Conservation (phyloP, 2,329 filamentous ascomycete genomes). For the Colletotrichum spinosum region DNA sequence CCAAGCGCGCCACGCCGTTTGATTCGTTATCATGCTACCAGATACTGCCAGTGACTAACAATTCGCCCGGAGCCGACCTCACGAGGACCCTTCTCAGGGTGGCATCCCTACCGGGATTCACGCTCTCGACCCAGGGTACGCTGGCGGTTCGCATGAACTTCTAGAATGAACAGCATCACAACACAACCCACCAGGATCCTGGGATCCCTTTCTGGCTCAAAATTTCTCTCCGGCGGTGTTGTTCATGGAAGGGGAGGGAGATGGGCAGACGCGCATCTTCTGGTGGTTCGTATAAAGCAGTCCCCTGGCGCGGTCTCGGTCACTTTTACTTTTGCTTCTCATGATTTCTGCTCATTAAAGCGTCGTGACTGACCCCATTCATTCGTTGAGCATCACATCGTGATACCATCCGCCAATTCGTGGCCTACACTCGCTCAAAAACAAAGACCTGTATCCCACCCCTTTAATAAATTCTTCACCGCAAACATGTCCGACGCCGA, state of each 20-base stretch:
- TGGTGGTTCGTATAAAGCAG: conserved; percentile 25
- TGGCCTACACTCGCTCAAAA: neutral
- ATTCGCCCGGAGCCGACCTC: conserved; percentile 3
- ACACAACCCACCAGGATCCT: conserved; percentile 14
- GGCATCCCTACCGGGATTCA: conserved; percentile 28
- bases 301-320: neutral
- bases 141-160: conserved; percentile 39
- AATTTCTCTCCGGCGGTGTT: conserved; percentile 21
- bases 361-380: conserved; percentile 27
- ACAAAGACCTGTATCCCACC: conserved; percentile 1
- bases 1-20: conserved; percentile 33
- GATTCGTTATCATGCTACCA: conserved; percentile 32
- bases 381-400: conserved; percentile 13
- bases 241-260: neutral
- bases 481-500: conserved; percentile 5
- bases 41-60: neutral
- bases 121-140: conserved; percentile 27
- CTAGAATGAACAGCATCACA: conserved; percentile 37
- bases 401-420: neutral
- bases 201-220: conserved; percentile 17
- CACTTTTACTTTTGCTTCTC: neutral
- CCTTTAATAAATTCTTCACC: neutral
- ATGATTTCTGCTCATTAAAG: conserved; percentile 24
- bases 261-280: conserved; percentile 8
- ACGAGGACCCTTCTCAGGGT: conserved; percentile 5